These are phyloP conservation scores for Coffea humblotiana DNA, from an alignment of 305 asterid species.

Conservation along the genomic window DNA sequence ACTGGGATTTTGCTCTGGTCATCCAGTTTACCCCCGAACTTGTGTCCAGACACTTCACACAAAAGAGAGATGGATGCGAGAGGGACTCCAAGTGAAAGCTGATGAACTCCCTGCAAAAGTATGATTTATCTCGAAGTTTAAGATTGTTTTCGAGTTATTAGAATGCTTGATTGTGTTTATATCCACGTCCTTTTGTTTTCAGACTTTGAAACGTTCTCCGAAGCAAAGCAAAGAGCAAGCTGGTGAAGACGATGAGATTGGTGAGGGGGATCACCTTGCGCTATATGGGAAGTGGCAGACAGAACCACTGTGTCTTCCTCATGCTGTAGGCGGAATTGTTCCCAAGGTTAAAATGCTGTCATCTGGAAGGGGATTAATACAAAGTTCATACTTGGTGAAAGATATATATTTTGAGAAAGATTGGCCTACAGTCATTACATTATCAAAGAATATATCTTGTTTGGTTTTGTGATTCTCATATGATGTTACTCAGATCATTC, in stretches of 20 bases:
- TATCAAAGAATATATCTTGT: neutral
- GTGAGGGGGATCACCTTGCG: conserved; percentile 41
- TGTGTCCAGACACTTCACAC: conserved; percentile 80
- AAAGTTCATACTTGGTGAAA: conserved; percentile 12
- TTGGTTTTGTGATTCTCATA: neutral
- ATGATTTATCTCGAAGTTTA: conserved; percentile 18
- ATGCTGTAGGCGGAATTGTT: conserved; percentile 82
- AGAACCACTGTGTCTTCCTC: conserved; percentile 74
- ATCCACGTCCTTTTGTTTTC: conserved; percentile 21
- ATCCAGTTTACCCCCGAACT: conserved; percentile 86
- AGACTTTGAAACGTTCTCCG: conserved; percentile 63
- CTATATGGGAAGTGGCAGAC: conserved; percentile 98
- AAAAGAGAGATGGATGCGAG: conserved; percentile 82
- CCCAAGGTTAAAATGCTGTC: conserved; percentile 63
- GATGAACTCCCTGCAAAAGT: conserved; percentile 87
- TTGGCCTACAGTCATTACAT: too few relatives aligned
- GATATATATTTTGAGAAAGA: conserved; percentile 7
- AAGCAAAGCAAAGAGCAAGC: conserved; percentile 51
- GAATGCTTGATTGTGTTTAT: conserved; percentile 13
- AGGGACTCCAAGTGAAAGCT: conserved; percentile 86
- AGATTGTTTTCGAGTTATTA: conserved; percentile 5
- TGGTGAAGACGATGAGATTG: conserved; percentile 48
- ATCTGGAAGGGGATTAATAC: conserved; percentile 5
- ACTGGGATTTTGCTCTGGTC: conserved; percentile 84
- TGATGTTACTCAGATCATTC: neutral